phyloP scores from a whole-genome alignment of 768 basidiomycete species.

The Suillus plorans region DNA sequence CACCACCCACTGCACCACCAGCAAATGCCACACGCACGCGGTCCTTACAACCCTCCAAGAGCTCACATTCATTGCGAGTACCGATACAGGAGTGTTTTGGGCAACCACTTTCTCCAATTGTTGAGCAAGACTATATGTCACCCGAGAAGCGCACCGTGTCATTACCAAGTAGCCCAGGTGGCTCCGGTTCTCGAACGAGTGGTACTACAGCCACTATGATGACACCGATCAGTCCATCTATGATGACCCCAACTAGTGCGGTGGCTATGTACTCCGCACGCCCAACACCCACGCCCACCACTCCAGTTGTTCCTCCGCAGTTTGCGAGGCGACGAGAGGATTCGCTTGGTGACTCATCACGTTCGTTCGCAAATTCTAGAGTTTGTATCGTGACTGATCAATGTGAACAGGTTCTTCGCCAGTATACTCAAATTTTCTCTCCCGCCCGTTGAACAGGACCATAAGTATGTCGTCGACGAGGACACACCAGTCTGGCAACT shows the following conservation, averaged over 20 bases:
- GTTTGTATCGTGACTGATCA: not conserved
- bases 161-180: constrained; percentile 27
- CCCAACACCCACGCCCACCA: constrained; percentile 28
- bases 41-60: constrained; percentile 31
- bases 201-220: constrained; percentile 30
- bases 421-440: constrained; percentile 55
- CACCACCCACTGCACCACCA: constrained; percentile 29
- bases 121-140: constrained; percentile 63
- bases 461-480: constrained; percentile 63
- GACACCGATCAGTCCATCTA: constrained; percentile 33
- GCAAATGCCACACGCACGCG: constrained; percentile 30
- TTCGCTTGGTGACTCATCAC: constrained; percentile 32
- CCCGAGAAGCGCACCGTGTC: constrained; percentile 42
- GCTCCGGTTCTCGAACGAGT: constrained; percentile 25
- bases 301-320: constrained; percentile 22
- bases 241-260: constrained; percentile 27
- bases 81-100: constrained; percentile 31
- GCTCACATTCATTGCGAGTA: constrained; percentile 43
- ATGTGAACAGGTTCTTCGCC: constrained; percentile 46
- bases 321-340: constrained; percentile 29
- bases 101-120: constrained; percentile 61
- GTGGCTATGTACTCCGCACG: constrained; percentile 16
- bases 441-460: constrained; percentile 65
- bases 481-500: constrained; percentile 49
- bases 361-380: constrained; percentile 35